Evolutionary conservation across 2,329 filamentous ascomycete species (phyloP).

Genomic region (Cladosporium halotolerans): DNA sequence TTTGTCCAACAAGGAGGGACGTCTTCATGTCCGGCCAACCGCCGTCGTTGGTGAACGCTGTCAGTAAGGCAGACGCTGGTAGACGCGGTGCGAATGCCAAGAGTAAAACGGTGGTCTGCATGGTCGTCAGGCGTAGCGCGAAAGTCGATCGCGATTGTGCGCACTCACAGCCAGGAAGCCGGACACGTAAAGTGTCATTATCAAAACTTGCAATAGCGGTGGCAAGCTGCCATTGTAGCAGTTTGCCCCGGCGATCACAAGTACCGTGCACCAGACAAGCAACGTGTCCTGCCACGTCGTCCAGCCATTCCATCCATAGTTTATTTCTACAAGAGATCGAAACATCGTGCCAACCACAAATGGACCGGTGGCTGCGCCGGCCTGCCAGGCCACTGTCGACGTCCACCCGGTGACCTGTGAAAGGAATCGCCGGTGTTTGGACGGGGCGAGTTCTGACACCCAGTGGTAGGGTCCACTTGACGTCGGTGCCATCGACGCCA

Average conservation of each 20-base stretch:
- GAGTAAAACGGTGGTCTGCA: slow-evolving; percentile 30
- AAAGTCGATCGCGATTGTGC: not conserved
- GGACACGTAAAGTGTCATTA: slow-evolving; percentile 34
- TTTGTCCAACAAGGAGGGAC: slow-evolving; percentile 28
- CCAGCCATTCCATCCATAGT: slow-evolving; percentile 35
- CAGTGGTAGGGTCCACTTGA: slow-evolving; percentile 29
- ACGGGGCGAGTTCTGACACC: slow-evolving; percentile 28
- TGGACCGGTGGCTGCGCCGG: slow-evolving; percentile 42
- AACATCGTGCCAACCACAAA: slow-evolving; percentile 46
- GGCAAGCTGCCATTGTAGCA: slow-evolving; percentile 29
- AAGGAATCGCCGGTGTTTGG: slow-evolving; percentile 23
- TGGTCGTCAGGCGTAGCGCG: not conserved
- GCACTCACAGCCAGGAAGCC: slow-evolving; percentile 33
- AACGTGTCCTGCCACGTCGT: slow-evolving; percentile 45
- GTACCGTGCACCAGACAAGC: slow-evolving; percentile 41
- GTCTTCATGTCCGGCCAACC: slow-evolving; percentile 32
- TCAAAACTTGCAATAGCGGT: slow-evolving; percentile 34
- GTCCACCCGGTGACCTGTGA: slow-evolving; percentile 40
- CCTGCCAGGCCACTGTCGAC: slow-evolving; percentile 46
- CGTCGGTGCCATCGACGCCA: slow-evolving; percentile 31
- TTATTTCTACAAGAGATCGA: slow-evolving; percentile 39
- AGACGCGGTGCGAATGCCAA: slow-evolving; percentile 28
- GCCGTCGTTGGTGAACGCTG: slow-evolving; percentile 32
- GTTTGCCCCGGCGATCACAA: slow-evolving; percentile 40
- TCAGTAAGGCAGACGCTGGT: slow-evolving; percentile 27